A percentile compares a stretch with the other conserved stretches of the same genome.
Conservation (phyloP, 2,329 filamentous ascomycete species). For the Hypoxylon sp. region DNA sequence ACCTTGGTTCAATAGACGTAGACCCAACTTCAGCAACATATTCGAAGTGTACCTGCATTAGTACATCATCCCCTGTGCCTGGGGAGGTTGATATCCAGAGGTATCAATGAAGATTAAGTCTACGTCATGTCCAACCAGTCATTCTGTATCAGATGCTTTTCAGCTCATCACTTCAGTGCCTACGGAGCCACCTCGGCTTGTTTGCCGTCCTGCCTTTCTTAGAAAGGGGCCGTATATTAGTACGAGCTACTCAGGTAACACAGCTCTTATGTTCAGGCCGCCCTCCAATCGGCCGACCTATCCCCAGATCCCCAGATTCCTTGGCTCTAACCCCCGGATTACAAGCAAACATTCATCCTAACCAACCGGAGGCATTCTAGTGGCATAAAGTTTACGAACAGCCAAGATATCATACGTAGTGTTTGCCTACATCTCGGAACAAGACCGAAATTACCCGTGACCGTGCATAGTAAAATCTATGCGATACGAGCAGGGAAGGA, state of each 20-base stretch:
- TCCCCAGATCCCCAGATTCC: conserved; percentile 5
- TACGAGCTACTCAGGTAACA: neutral
- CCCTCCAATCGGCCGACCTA: neutral
- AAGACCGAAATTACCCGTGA: neutral
- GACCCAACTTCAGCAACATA: neutral
- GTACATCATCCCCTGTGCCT: neutral
- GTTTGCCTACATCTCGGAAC: neutral
- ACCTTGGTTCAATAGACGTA: no score
- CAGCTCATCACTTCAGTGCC: neutral
- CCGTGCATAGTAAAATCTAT: neutral
- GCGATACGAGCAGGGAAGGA: neutral
- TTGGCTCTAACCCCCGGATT: neutral
- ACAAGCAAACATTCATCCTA: neutral
- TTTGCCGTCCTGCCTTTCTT: conserved; percentile 1
- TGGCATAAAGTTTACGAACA: neutral
- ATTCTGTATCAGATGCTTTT: conserved; percentile 8
- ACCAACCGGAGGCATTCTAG: neutral
- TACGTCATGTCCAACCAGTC: conserved; percentile 1
- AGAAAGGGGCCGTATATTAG: neutral
- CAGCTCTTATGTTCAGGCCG: neutral
- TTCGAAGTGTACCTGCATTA: conserved; percentile 4
- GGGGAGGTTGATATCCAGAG: conserved; percentile 1
- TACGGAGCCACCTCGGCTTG: conserved; percentile 9
- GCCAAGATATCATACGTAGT: neutral
- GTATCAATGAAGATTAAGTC: neutral